phyloP scores from a whole-genome alignment of 257 asterid species.

The Petunia secreta region DNA sequence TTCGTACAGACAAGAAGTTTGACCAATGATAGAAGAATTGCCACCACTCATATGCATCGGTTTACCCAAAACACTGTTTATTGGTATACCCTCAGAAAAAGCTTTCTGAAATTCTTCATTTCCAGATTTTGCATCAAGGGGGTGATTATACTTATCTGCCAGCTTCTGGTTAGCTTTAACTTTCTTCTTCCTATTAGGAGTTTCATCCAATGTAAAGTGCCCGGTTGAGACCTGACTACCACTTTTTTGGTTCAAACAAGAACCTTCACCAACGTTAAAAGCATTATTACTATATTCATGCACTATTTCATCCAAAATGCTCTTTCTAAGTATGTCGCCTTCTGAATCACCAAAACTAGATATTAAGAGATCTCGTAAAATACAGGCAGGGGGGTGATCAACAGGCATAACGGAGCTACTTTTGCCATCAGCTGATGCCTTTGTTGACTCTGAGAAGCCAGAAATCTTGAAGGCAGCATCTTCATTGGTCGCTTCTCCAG shows the following conservation, averaged over 20 bases:
- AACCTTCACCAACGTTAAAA: conserved; percentile 8
- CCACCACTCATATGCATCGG: conserved; percentile 28
- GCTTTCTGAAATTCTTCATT: neutral
- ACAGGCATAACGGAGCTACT: conserved; percentile 20
- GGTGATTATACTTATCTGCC: neutral
- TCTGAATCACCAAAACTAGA: conserved; percentile 31
- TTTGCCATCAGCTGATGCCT: conserved; percentile 20
- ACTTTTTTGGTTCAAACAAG: conserved; percentile 29
- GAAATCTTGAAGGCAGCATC: conserved; percentile 25
- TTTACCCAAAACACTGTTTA: conserved; percentile 29
- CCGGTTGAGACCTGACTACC: neutral
- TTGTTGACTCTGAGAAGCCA: conserved; percentile 35
- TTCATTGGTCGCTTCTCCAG: conserved; percentile 35
- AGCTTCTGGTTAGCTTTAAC: neutral
- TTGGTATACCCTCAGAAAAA: neutral
- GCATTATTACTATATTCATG: conserved; percentile 30
- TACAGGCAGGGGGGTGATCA: conserved; percentile 36
- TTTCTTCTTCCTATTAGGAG: conserved; percentile 23
- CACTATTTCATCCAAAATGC: conserved; percentile 35
- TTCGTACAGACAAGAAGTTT: conserved; percentile 26
- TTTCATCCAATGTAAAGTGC: conserved; percentile 23
- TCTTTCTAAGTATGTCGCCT: conserved; percentile 27
- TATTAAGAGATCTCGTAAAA: conserved; percentile 36
- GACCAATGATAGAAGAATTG: conserved; percentile 17
- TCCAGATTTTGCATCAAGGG: conserved; percentile 12